These are phyloP conservation scores for Penicillium ochrochloron DNA, from an alignment of 495 filamentous ascomycete species.

Conservation along the genomic window DNA sequence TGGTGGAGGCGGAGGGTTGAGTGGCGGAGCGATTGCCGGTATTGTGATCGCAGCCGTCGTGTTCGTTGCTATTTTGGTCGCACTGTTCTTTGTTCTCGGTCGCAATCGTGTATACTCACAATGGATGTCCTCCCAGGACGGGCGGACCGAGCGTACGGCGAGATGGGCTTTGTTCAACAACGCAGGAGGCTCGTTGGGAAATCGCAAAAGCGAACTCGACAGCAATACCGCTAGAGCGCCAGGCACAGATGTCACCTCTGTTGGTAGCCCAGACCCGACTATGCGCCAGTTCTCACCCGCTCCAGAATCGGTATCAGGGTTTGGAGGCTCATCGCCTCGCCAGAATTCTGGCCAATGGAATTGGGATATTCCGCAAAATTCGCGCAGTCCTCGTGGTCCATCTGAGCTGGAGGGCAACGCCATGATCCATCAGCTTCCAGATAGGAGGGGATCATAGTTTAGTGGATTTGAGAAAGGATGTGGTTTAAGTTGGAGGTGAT, in stretches of 20 bases:
- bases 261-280: constrained; percentile 25
- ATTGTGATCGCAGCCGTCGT: constrained; percentile 34
- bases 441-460: not conserved
- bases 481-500: not conserved
- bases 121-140: constrained; percentile 43
- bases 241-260: constrained; percentile 14
- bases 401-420: constrained; percentile 36
- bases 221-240: constrained; percentile 19
- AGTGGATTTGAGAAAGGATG: not conserved
- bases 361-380: constrained; percentile 31
- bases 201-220: constrained; percentile 23
- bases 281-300: constrained; percentile 21
- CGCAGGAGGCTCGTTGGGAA: constrained; percentile 7
- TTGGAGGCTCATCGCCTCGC: constrained; percentile 6
- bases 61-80: constrained; percentile 40
- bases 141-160: constrained; percentile 37
- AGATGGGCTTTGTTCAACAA: constrained; percentile 37
- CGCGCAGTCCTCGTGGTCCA: constrained; percentile 16
- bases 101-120: constrained; percentile 43
- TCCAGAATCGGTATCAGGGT: not conserved
- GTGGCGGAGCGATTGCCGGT: constrained; percentile 6
- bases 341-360: constrained; percentile 29
- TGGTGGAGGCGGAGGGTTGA: not conserved
- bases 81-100: constrained; percentile 47
- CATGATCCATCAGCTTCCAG: constrained; percentile 11